Conservation (phyloP, 306 rosid species). For the Medicago truncatula region DNA sequence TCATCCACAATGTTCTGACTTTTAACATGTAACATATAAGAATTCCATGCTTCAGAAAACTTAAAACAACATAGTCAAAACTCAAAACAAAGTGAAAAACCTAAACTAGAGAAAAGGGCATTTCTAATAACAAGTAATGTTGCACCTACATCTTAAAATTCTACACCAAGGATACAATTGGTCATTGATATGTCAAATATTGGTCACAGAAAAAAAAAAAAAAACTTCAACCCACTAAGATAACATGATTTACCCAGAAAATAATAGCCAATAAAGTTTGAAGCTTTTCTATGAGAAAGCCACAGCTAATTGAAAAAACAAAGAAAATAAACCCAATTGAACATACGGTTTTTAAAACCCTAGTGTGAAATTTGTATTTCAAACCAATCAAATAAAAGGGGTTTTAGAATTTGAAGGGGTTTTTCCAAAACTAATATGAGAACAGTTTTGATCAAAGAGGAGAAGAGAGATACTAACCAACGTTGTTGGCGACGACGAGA, state of each 20-base stretch:
- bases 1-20: too few species aligned
- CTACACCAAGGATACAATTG: background rate
- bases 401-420: conserved; percentile 21
- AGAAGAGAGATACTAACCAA: conserved; percentile 46
- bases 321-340: conserved; percentile 7
- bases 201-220: background rate
- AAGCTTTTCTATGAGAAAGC: conserved; percentile 21
- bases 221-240: conserved; percentile 12
- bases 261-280: background rate
- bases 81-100: conserved; percentile 3
- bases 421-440: background rate
- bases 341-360: conserved; percentile 35
- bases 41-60: too few species aligned
- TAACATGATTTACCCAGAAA: conserved; percentile 10
- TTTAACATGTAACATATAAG: too few species aligned
- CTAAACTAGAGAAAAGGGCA: conserved; percentile 7
- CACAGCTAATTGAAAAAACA: background rate
- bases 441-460: background rate
- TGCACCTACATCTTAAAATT: background rate
- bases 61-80: conserved; percentile 17
- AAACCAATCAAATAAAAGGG: conserved; percentile 17
- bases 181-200: background rate
- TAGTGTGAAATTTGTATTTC: background rate
- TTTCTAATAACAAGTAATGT: conserved; percentile 5
- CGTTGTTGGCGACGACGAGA: conserved; percentile 51